A percentile compares a stretch with the other conserved stretches of the same genome.
phyloP scores from a whole-genome alignment of 2,329 filamentous ascomycete genomes.

The Colletotrichum simmondsii region DNA sequence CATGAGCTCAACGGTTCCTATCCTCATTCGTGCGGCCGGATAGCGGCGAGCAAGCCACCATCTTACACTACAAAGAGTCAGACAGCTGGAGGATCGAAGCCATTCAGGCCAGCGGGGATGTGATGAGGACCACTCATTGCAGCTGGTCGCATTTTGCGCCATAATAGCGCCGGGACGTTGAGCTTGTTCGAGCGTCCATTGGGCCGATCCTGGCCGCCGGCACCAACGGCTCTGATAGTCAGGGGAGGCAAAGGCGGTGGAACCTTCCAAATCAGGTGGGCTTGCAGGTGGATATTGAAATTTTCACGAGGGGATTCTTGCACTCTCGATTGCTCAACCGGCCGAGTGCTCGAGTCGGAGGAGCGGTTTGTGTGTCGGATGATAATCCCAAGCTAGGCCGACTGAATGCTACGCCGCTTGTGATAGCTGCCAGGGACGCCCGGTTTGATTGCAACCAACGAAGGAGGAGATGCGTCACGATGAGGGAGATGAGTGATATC shows the following conservation, averaged over 20 bases:
- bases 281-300: neutral
- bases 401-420: conserved; percentile 5
- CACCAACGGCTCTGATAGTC: conserved; percentile 19
- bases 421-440: neutral
- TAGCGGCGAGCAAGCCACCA: neutral
- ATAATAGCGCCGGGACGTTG: conserved; percentile 23
- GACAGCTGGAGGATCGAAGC: neutral
- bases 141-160: conserved; percentile 13
- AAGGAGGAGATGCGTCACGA: conserved; percentile 3
- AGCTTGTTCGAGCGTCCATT: conserved; percentile 27
- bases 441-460: neutral
- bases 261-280: conserved; percentile 7
- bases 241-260: conserved; percentile 9
- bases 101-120: conserved; percentile 2
- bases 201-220: conserved; percentile 26
- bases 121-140: conserved; percentile 17
- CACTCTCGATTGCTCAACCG: neutral
- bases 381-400: conserved; percentile 1
- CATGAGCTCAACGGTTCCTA: neutral
- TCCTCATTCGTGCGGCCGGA: neutral
- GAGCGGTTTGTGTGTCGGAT: conserved; percentile 14
- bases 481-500: neutral
- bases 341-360: neutral
- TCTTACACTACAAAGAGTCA: neutral
- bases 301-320: neutral